Conservation (phyloP, 192 early-diverging fungal genomes). For the Lobosporangium transversale region DNA sequence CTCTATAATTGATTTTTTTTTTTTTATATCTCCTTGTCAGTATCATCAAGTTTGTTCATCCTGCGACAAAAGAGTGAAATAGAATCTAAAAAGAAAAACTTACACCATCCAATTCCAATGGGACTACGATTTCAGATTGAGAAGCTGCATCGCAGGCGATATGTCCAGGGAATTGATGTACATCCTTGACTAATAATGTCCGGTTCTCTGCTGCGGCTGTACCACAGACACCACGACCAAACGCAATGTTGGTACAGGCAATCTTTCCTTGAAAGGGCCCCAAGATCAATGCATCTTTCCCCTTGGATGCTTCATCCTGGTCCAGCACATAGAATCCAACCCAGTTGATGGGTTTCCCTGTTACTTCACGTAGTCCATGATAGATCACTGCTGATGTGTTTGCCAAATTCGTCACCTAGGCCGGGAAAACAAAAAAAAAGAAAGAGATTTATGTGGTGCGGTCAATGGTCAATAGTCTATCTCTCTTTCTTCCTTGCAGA, state of each 20-base stretch:
- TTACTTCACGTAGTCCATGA: conserved; percentile 76
- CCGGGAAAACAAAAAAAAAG: not conserved
- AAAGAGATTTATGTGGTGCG: no score
- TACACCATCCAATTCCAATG: conserved; percentile 65
- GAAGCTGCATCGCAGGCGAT: conserved; percentile 92
- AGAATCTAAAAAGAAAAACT: conserved; percentile 28
- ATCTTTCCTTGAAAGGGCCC: conserved; percentile 94
- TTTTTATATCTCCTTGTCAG: not conserved
- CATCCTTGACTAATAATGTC: conserved; percentile 78
- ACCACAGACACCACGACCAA: conserved; percentile 92
- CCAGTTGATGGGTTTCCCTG: conserved; percentile 77
- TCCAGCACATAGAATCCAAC: conserved; percentile 85
- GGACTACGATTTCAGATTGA: conserved; percentile 89
- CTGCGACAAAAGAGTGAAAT: not conserved
- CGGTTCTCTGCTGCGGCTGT: conserved; percentile 69
- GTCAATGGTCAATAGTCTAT: not conserved
- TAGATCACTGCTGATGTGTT: conserved; percentile 85
- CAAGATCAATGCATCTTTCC: conserved; percentile 65
- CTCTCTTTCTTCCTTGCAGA: not conserved
- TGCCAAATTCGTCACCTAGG: conserved; percentile 78
- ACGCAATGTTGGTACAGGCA: conserved; percentile 86
- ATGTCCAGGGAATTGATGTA: conserved; percentile 86
- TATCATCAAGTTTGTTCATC: not conserved
- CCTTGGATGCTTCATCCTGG: conserved; percentile 14
- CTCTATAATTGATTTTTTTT: conserved; percentile 20